A percentile compares a stretch with the other conserved stretches of the same genome.
Evolutionary conservation across 768 basidiomycete genomes (phyloP).

Genomic region (Lyophyllum decastes): DNA sequence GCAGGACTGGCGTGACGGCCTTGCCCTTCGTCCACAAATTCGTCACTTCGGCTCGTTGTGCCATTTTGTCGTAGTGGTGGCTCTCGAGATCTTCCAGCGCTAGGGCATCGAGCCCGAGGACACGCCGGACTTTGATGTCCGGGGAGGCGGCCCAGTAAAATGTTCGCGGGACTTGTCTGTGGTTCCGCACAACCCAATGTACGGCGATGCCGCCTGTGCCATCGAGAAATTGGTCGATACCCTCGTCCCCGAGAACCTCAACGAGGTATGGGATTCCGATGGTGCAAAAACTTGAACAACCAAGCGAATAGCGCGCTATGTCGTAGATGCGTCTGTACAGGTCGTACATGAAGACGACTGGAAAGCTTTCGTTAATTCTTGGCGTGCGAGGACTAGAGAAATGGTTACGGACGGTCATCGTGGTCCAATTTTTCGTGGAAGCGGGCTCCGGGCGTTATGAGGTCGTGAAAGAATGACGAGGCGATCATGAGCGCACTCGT

Average conservation of each 20-base stretch:
- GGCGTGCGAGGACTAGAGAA: neutral
- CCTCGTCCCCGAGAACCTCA: slow-evolving; percentile 14
- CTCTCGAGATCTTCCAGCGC: slow-evolving; percentile 12
- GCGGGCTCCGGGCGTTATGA: neutral
- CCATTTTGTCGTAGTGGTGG: slow-evolving; percentile 9
- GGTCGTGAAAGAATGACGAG: slow-evolving; percentile 14
- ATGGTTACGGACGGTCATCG: neutral
- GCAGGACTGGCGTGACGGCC: slow-evolving; percentile 12
- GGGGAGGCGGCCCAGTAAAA: slow-evolving; percentile 13
- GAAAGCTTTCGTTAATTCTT: neutral
- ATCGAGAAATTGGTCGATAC: slow-evolving; percentile 14
- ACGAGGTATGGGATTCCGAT: slow-evolving; percentile 16
- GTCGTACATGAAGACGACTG: slow-evolving; percentile 20
- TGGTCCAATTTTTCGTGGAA: neutral
- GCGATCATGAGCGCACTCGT: slow-evolving; percentile 7
- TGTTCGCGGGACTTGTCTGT: neutral
- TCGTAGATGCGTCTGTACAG: slow-evolving; percentile 13
- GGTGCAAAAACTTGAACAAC: slow-evolving; percentile 14
- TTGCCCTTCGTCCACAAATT: slow-evolving; percentile 14
- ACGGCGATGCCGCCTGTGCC: slow-evolving; percentile 13
- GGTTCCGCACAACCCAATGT: slow-evolving; percentile 10
- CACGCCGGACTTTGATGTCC: slow-evolving; percentile 7
- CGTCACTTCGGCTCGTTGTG: slow-evolving; percentile 4
- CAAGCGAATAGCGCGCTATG: slow-evolving; percentile 18
- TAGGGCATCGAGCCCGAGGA: slow-evolving; percentile 4